Evolutionary conservation across 768 basidiomycete genomes (phyloP), one percentile per base, ranked within the genome.

Genomic region (Russula virescens): DNA sequence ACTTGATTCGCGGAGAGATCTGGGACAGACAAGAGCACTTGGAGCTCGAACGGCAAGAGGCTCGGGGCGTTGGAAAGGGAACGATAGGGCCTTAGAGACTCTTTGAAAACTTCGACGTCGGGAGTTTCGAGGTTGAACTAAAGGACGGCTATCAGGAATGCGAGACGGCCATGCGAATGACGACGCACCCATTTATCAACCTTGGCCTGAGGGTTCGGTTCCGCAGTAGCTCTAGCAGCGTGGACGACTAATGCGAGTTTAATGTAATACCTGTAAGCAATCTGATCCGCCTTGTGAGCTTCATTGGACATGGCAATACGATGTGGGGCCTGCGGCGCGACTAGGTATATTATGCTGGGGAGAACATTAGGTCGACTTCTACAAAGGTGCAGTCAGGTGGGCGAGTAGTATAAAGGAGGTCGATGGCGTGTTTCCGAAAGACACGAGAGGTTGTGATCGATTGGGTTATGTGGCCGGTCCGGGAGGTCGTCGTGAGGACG

Each of bases 61-160:
- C 71, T 49, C 62, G 71, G 42, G 58, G 66, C 11, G 62, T 70
- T 72, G 34, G 86, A 87, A 18, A 90, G 78, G 25, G 81, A 75
- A 58, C 81, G 81, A 72, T 86, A 91, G 8, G 79, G 76, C 61
- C 84, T 81, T 35, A 84, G 80, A 50, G 83, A 78, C 64, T 83
- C 82, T 64, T 80, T 83, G 73, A 84, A 87, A n/a, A 78, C 68
- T 63, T 89, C 85, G 35, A 83, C 80, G 74, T 90, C 87, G 23
- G 86, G 86, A 1, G 84, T 89, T 74, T 91, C 89, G 56, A 91
- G 77, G 73, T 91, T 91, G 79, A 91, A 91, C 90, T 91, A 16
- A 43, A 21, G 38, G 59, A 52, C 26, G 34, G 59, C 21, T 16
- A 58, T 61, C 13, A n/a, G 45, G 49, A 35, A 55, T 40, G 47